Percentiles rank a stretch among this genome's conserved stretches.
phyloP scores from a whole-genome alignment of 768 basidiomycete species.

The Podaxis sp. region DNA sequence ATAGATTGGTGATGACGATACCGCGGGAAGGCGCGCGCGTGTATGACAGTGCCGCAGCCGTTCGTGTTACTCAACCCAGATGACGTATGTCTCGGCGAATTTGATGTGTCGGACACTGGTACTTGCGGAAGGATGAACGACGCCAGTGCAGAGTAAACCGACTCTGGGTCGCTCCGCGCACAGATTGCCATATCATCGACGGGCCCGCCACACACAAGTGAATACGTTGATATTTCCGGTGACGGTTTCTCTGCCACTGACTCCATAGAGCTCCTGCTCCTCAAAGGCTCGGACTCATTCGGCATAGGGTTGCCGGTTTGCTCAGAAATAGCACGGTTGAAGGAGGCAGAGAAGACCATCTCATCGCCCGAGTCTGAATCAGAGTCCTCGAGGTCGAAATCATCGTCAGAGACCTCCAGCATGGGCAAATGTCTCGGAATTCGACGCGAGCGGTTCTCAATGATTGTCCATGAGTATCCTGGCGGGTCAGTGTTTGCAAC shows the following conservation, averaged over 20 bases:
- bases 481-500: conserved; percentile 18
- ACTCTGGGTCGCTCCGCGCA: conserved; percentile 2
- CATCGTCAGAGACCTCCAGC: conserved; percentile 11
- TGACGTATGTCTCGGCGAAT: conserved; percentile 19
- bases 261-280: conserved; percentile 12
- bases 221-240: conserved; percentile 25
- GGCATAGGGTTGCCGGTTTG: conserved; percentile 13
- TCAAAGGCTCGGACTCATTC: conserved; percentile 20
- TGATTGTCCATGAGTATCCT: conserved; percentile 11
- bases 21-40: conserved; percentile 43
- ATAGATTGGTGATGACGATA: conserved; percentile 27
- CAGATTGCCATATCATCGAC: conserved; percentile 10
- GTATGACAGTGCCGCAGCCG: conserved; percentile 66
- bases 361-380: conserved; percentile 19
- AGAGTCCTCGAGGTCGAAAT: conserved; percentile 14
- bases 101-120: conserved; percentile 27
- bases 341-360: conserved; percentile 15
- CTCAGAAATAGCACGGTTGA: conserved; percentile 8
- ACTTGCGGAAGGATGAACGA: conserved; percentile 37
- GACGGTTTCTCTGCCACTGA: conserved; percentile 14
- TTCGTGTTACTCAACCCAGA: conserved; percentile 35
- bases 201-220: conserved; percentile 30
- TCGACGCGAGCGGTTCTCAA: conserved; percentile 7
- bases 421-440: conserved; percentile 11
- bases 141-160: conserved; percentile 17